Base-by-base conservation (phyloP, 768 basidiomycete species). In the Mycena epipterygia region DNA sequence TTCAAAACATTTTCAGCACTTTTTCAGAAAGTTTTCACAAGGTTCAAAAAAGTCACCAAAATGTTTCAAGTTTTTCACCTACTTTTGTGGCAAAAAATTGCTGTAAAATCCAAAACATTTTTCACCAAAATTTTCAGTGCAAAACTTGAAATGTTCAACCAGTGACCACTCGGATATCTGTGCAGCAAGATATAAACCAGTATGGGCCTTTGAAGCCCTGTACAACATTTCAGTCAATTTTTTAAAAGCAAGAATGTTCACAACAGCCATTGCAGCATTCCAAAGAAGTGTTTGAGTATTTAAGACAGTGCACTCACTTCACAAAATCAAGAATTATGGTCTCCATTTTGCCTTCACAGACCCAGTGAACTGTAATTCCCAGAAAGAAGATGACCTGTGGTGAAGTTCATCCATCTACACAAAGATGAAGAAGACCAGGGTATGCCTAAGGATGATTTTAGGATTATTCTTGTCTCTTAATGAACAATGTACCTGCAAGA, bases 351-450 rank as follows among this genome's bases (percentile, higher is more conserved):
- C 74, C 76, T 13, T 76, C 60, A 3, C 52, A 27, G 30, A 78
- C 44, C 65, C 73, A 77, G 53, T 74, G 70, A 9, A 76, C 68
- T 9, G 77, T 77, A 12, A 77, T 71, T 3, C 80, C 78, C 14
- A 81, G 71, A 56, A 79, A 79, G 1, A 74, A 73, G n/a, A 75
- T 65, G 12, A 78, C 67, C 17, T 79, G 74, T 3, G 79, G 79
- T 1, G 76, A 74, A 0, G 79, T 79, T 79, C 79, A 81, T 6
- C 79, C 78, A 57, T 81, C 79, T 23, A 80, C 46, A 25, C 76
- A 60, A 14, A 79, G 56, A 59, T 80, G 79, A 27, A 81, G 19
- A 39, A 73, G 70, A 0, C 78, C 76, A 0, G 64, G 55, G 71
- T 77, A 57, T 63, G 21, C 17, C 58, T 59, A 17, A 7, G 21